These are phyloP conservation scores for Saitozyma podzolica DNA, from an alignment of 768 basidiomycete genomes.

Conservation along the genomic window DNA sequence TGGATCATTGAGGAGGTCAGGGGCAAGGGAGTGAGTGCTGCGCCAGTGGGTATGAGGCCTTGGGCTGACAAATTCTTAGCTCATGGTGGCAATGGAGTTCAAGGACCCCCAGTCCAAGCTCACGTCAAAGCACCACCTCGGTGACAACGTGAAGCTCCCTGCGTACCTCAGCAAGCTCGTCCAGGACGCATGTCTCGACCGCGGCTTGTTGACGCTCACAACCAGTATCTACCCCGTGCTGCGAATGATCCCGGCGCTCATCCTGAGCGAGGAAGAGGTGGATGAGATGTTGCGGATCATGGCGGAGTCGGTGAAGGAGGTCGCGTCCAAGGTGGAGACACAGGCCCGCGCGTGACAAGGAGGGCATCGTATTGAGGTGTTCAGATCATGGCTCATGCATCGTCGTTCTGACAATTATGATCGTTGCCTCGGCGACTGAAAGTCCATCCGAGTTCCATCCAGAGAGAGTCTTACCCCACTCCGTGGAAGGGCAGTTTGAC, in stretches of 20 bases:
- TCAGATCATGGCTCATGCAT: no score
- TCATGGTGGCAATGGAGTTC: constrained; percentile 77
- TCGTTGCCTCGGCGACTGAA: no score
- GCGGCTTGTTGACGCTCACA: constrained; percentile 81
- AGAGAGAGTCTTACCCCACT: no score
- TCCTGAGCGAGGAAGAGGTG: constrained; percentile 73
- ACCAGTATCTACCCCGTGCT: constrained; percentile 59
- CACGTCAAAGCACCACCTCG: constrained; percentile 17
- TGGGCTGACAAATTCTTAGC: constrained; percentile 26
- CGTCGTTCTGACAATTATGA: no score
- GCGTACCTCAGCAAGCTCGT: constrained; percentile 68
- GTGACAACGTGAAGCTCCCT: constrained; percentile 38
- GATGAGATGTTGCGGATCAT: constrained; percentile 13
- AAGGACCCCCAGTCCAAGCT: constrained; percentile 57
- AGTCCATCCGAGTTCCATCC: no score
- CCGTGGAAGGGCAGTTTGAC: no score
- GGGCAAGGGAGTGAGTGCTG: constrained; percentile 62
- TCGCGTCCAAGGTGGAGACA: constrained; percentile 10
- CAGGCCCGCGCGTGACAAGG: no score
- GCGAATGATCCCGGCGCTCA: constrained; percentile 88
- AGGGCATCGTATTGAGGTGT: no score
- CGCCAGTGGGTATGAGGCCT: background rate
- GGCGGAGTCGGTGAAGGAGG: constrained; percentile 16
- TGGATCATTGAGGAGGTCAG: constrained; percentile 79
- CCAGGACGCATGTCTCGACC: constrained; percentile 76